Conservation (phyloP, 805 yeast genomes). For the Barnettozyma botsteinii region DNA sequence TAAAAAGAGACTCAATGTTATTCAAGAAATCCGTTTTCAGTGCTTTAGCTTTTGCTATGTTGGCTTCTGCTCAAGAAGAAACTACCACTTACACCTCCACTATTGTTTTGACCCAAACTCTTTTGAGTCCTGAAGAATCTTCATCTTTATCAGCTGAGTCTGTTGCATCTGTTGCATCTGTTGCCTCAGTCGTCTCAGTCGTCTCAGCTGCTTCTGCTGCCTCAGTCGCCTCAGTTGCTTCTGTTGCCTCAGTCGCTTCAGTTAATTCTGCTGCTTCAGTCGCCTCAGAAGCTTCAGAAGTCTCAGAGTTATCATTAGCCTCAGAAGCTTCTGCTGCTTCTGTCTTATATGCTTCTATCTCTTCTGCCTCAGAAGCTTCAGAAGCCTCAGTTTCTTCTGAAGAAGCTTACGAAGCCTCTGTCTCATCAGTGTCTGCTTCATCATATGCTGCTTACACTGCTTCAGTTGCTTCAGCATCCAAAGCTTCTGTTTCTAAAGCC, state of each 20-base stretch:
- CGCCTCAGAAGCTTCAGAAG: conserved; percentile 7
- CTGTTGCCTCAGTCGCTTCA: conserved; percentile 18
- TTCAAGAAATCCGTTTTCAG: conserved; percentile 25
- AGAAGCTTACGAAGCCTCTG: conserved; percentile 13
- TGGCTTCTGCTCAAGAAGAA: conserved; percentile 19
- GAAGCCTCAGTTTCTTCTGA: conserved; percentile 15
- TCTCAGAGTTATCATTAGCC: conserved; percentile 9
- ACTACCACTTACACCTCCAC: conserved; percentile 35
- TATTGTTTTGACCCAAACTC: conserved; percentile 29
- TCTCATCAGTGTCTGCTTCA: conserved; percentile 20
- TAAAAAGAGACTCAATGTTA: conserved; percentile 16
- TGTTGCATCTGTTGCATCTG: conserved; percentile 18
- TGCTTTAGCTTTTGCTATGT: conserved; percentile 26
- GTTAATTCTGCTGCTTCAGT: conserved; percentile 11
- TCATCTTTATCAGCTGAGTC: conserved; percentile 9
- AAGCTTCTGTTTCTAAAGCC: too few species aligned
- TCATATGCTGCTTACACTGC: conserved; percentile 11
- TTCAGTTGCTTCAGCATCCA: conserved; percentile 12
- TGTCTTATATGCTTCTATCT: conserved; percentile 16
- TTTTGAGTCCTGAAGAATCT: conserved; percentile 25
- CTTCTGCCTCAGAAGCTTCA: conserved; percentile 23
- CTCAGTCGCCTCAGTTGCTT: conserved; percentile 4
- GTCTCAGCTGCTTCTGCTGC: conserved; percentile 13
- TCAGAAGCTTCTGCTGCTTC: conserved; percentile 19
- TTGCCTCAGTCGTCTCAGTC: conserved; percentile 17